Evolutionary conservation across 139 green algal genomes (phyloP).

Genomic region (Coelastrella sp.): DNA sequence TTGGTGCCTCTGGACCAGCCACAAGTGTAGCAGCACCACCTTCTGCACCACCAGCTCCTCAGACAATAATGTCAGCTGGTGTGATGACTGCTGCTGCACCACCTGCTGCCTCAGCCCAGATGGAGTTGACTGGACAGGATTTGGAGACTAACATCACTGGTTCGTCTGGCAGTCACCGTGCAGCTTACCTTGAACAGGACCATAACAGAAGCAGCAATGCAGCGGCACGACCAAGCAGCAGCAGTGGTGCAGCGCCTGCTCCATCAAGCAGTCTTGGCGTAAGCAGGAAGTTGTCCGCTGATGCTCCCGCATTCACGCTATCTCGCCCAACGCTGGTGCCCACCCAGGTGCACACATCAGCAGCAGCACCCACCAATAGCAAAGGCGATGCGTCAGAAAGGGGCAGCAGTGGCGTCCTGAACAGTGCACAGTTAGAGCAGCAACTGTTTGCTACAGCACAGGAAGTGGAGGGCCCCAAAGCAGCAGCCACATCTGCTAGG

Average conservation of each 20-base stretch:
- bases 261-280: not conserved
- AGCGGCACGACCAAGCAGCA: conserved; percentile 1
- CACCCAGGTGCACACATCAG: not conserved
- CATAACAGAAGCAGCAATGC: not conserved
- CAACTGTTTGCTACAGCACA: conserved; percentile 22
- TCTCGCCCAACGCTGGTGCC: not conserved
- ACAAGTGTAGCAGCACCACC: not conserved
- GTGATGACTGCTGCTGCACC: not conserved
- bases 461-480: not conserved
- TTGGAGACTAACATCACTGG: no score
- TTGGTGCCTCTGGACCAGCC: not conserved
- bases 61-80: not conserved
- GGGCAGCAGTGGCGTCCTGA: not conserved
- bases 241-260: not conserved
- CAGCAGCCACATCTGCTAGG: not conserved
- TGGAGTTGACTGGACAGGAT: not conserved
- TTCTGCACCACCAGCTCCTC: not conserved
- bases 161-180: no score
- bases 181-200: no score
- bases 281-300: not conserved
- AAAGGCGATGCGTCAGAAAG: not conserved
- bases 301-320: not conserved
- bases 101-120: not conserved
- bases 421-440: conserved; percentile 23
- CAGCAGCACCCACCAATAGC: not conserved